Conservation (phyloP, 345 rosid species). For the Eucalyptus caleyi region DNA sequence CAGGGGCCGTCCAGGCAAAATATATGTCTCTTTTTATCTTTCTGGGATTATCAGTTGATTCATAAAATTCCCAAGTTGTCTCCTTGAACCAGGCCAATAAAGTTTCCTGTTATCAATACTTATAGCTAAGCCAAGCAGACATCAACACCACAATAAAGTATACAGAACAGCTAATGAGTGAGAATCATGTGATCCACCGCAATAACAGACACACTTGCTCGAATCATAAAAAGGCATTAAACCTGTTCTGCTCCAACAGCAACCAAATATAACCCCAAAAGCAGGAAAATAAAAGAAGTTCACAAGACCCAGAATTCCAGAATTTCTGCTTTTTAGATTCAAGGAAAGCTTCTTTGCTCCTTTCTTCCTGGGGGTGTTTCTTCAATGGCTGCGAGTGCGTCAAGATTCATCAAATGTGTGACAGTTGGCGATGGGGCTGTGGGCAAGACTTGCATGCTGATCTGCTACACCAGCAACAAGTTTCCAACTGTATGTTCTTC, state of each 20-base stretch:
- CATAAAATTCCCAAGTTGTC: neutral
- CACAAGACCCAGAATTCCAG: neutral
- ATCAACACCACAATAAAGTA: neutral
- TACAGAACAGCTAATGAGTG: conserved; percentile 12
- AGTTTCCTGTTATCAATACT: neutral
- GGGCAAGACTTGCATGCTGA: conserved; percentile 82
- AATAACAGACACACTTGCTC: neutral
- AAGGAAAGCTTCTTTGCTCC: neutral
- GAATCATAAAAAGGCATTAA: neutral
- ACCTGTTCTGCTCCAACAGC: neutral
- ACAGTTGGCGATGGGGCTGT: conserved; percentile 87
- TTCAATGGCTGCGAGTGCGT: conserved; percentile 60
- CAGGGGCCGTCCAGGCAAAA: neutral
- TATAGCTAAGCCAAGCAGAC: neutral
- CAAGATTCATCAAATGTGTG: conserved; percentile 75
- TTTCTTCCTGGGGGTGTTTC: neutral
- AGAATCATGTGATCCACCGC: conserved; percentile 67
- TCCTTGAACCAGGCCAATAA: neutral
- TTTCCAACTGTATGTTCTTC: conserved; percentile 56
- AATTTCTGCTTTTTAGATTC: neutral
- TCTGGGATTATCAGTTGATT: neutral
- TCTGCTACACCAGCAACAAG: conserved; percentile 80
- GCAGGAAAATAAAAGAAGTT: neutral
- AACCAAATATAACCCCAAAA: neutral
- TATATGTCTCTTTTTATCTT: neutral